phyloP scores from a whole-genome alignment of 257 asterid genomes.

The Handroanthus guayacan region DNA sequence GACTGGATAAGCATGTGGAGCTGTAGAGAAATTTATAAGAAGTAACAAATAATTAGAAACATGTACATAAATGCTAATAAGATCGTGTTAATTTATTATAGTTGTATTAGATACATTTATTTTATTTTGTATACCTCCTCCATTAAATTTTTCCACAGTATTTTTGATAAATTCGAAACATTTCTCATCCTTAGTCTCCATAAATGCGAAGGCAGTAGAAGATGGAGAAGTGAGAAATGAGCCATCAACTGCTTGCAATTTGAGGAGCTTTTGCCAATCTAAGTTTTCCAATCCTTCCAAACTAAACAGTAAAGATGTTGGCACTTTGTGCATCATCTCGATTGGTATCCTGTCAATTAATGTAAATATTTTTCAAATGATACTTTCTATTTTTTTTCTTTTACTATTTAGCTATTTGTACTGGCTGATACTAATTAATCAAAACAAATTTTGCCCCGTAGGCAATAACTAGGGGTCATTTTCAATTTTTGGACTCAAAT shows the following conservation, averaged over 20 bases:
- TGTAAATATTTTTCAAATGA: neutral
- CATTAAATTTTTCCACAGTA: slow-evolving; percentile 44
- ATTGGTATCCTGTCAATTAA: slow-evolving; percentile 48
- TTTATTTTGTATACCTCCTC: slow-evolving; percentile 56
- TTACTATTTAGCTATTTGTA: too few relatives aligned
- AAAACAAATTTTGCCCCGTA: too few relatives aligned
- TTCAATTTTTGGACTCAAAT: too few relatives aligned
- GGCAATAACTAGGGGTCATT: too few relatives aligned
- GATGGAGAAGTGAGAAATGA: slow-evolving; percentile 66
- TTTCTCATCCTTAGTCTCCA: slow-evolving; percentile 53
- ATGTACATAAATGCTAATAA: too few relatives aligned
- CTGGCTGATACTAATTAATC: too few relatives aligned
- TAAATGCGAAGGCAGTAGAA: slow-evolving; percentile 63
- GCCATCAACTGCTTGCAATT: slow-evolving; percentile 53
- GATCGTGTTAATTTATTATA: neutral
- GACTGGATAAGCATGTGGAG: slow-evolving; percentile 54
- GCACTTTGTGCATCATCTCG: slow-evolving; percentile 50
- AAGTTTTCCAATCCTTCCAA: slow-evolving; percentile 56
- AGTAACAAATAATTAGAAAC: too few relatives aligned
- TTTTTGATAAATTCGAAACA: slow-evolving; percentile 43
- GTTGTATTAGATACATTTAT: neutral
- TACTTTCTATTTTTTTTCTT: too few relatives aligned
- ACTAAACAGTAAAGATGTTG: slow-evolving; percentile 49
- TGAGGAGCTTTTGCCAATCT: slow-evolving; percentile 57
- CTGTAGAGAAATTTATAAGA: slow-evolving; percentile 32